Evolutionary conservation across 148 eudicot genomes (phyloP), one percentile per base, ranked within the genome.

Genomic region (Pharnaceum exiguum): DNA sequence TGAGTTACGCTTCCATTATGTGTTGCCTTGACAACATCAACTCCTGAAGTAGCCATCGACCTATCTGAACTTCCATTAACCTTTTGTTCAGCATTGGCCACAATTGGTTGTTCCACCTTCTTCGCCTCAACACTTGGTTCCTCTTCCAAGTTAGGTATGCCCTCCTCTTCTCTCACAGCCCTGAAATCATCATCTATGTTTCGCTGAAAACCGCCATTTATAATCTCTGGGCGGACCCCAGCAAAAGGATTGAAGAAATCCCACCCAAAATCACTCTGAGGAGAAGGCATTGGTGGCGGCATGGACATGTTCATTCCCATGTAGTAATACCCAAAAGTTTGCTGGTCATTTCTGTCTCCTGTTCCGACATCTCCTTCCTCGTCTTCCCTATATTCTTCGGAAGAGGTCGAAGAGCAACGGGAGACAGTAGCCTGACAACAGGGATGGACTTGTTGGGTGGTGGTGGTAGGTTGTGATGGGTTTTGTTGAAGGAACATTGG

Each of bases 221-320:
- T 55, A 1, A 75, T 63, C 60, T 77, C 93, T 3, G 74, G 71
- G 21, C 86, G 69, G 6, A 82, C 78, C 19, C 73, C 75, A 6
- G 45, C 60, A 55, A 93, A 93, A 15, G 96, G 98, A 79, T 93
- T 82, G 40, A 88, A 93, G 66, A 88, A 93, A 66, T 93, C 98
- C 98, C 98, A 93, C 51, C 90, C 98, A 74, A 78, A 85, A 62
- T 82, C 90, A 63, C 86, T 81, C 51, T 73, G 82, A 19, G 95
- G 98, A 2, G 95, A 79, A 15, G 81, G 76, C 83, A 85, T 71
- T 54, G 78, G 45, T 48, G 77, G 82, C 10, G 89, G 77, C 82
- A 78, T 67, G 21, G 56, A 11, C 71, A 51, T 62, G 12, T 52
- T 59, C 66, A 45, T 45, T 43, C 58, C 80, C 87, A 78, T 73